Base-by-base conservation (phyloP, 2,329 filamentous ascomycete genomes). In the Pyricularia grisea region DNA sequence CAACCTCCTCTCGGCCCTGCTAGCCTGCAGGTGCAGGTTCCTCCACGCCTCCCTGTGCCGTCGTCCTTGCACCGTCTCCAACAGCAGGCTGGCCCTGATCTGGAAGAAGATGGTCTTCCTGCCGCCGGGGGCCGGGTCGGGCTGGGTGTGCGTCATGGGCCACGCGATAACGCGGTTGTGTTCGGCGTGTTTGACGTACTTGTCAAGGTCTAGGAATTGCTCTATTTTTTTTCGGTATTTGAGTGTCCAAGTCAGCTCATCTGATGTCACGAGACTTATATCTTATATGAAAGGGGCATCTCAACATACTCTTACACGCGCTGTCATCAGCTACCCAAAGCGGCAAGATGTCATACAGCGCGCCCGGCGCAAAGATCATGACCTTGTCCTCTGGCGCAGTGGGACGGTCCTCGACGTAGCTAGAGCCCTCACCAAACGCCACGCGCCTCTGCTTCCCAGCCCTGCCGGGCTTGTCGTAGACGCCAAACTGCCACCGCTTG, bases 291-390 rank as follows among this genome's bases (percentile, higher is more conserved):
- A 6, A 9, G 3, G 25, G 55, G n/a, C 5, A 9, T 20, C 20
- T 25, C 17, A 30, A 73, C 74, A 70, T 71, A 79, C 79, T 76
- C 68, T 80, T 75, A 67, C 80, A 82, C 27, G 76, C 75, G 65
- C 73, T 77, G 9, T 73, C 75, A 58, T 76, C 75, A 2, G 81
- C 77, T 0, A 82, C 81, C 76, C 78, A 82, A 9, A 82, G 73
- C 33, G 80, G 81, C 61, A 81, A 66, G 17, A 80, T 76, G 61
- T 79, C 79, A 69, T 83, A 82, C 14, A 82, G 75, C 1, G 81
- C 79, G 0, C 79, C 81, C 0, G 80, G 80, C 14, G 81, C 79
- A 70, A 82, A 83, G 67, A 82, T 79, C 33, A 82, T 76, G 9
- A 79, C 74, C 70, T 79, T 74, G 25, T 74, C 71, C 67, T 25